Percentiles rank a stretch among this genome's conserved stretches.
Evolutionary conservation across 768 basidiomycete species (phyloP).

Genomic region (Kwoniella dejecticola): DNA sequence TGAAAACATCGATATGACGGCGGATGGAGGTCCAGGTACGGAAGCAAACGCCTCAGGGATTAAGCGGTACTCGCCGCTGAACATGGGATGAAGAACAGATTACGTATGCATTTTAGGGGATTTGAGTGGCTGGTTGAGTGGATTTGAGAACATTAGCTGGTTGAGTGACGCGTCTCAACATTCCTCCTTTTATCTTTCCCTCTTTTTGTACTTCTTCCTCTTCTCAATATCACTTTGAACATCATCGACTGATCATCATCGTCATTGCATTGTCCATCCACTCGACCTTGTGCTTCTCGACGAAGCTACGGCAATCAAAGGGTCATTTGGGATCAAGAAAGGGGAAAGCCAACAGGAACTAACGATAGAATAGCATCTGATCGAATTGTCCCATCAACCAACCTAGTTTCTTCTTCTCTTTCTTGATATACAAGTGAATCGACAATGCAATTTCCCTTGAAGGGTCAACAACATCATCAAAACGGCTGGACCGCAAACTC

Average conservation of each 20-base stretch:
- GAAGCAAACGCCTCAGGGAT: too few species aligned
- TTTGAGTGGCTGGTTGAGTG: constrained; percentile 8
- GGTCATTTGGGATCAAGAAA: constrained; percentile 2
- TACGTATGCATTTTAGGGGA: neutral
- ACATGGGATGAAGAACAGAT: neutral
- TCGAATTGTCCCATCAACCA: neutral
- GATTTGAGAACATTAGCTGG: constrained; percentile 3
- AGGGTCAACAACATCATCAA: constrained; percentile 7
- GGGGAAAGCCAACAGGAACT: neutral
- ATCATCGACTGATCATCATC: constrained; percentile 7
- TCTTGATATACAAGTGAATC: neutral
- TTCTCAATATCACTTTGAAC: neutral
- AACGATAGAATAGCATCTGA: neutral
- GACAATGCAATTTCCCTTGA: constrained; percentile 24
- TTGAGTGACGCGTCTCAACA: constrained; percentile 14
- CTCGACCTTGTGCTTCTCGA: constrained; percentile 14
- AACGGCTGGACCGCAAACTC: constrained; percentile 45
- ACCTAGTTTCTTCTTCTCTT: constrained; percentile 1
- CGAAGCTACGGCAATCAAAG: neutral
- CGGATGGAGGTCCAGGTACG: too few species aligned
- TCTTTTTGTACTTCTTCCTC: neutral
- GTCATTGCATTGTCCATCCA: neutral
- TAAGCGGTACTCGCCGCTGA: too few species aligned
- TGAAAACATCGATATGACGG: constrained; percentile 2
- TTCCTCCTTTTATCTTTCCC: constrained; percentile 1